phyloP scores from a whole-genome alignment of 371 early-diverging fungal species.

The Mucor velutinosus region DNA sequence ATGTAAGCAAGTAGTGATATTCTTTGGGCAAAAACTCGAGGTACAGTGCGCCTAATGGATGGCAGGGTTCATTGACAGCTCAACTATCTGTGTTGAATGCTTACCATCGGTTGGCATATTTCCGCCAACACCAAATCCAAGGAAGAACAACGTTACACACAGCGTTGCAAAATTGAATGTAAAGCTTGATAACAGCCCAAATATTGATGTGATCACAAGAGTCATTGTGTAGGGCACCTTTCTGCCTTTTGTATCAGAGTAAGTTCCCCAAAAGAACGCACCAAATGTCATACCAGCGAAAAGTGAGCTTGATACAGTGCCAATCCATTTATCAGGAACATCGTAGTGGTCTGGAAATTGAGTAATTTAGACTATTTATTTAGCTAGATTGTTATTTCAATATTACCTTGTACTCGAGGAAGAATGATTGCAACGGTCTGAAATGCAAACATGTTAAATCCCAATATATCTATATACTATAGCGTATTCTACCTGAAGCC shows the following conservation, averaged over 20 bases:
- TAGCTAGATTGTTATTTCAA: not conserved
- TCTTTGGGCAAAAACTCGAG: conserved; percentile 83
- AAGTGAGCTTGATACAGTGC: conserved; percentile 66
- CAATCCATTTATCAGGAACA: conserved; percentile 61
- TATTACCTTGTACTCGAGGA: conserved; percentile 55
- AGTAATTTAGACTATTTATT: not conserved
- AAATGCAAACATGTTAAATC: conserved; percentile 13
- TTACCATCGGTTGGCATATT: conserved; percentile 87
- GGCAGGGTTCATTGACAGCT: not conserved
- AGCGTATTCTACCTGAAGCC: conserved; percentile 59
- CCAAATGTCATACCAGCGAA: conserved; percentile 86
- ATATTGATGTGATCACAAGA: conserved; percentile 70
- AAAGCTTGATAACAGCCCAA: conserved; percentile 72
- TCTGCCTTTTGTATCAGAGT: conserved; percentile 79
- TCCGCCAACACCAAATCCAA: conserved; percentile 88
- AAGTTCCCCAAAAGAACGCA: conserved; percentile 80
- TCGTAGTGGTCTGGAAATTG: conserved; percentile 54
- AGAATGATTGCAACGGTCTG: conserved; percentile 69
- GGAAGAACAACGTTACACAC: conserved; percentile 64
- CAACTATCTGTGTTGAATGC: not conserved
- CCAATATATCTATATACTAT: not conserved
- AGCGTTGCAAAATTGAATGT: conserved; percentile 66
- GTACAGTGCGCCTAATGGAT: conserved; percentile 65
- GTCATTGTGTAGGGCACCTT: conserved; percentile 80
- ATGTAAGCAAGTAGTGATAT: conserved; percentile 78